Percentiles rank a stretch among this genome's conserved stretches.
phyloP scores from a whole-genome alignment of 345 rosid genomes.

The Euclidium syriacum region DNA sequence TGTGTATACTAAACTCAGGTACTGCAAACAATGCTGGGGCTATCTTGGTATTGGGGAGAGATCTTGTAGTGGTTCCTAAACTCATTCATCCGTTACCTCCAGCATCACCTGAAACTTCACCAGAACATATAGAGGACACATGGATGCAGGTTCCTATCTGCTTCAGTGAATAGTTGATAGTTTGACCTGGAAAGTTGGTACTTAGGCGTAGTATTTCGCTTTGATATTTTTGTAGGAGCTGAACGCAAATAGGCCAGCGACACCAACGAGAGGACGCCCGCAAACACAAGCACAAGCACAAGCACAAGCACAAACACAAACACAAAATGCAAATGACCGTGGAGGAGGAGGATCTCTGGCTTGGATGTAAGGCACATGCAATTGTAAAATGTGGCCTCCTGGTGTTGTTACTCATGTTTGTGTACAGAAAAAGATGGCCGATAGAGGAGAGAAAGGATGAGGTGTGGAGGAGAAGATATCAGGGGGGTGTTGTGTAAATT shows the following conservation, averaged over 20 bases:
- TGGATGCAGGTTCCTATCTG: conserved; percentile 81
- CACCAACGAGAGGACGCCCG: conserved; percentile 92
- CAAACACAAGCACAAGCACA: too few species aligned
- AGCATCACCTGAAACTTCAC: conserved; percentile 65
- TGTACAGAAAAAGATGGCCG: conserved; percentile 18
- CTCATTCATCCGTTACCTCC: conserved; percentile 92
- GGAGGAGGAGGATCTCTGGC: conserved; percentile 71
- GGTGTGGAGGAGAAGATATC: conserved; percentile 16
- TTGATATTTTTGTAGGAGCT: conserved; percentile 70
- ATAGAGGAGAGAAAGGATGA: conserved; percentile 1
- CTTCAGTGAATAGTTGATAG: neutral
- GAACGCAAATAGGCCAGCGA: conserved; percentile 85
- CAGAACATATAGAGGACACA: conserved; percentile 82
- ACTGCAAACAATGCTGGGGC: conserved; percentile 96
- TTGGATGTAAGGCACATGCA: conserved; percentile 47
- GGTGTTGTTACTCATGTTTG: conserved; percentile 16
- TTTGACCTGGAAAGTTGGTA: neutral
- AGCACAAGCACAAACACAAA: too few species aligned
- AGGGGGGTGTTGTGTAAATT: conserved; percentile 11
- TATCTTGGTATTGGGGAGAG: conserved; percentile 86
- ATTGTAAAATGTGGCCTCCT: conserved; percentile 22
- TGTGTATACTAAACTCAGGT: conserved; percentile 43
- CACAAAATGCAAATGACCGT: conserved; percentile 54
- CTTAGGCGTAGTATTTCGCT: neutral
- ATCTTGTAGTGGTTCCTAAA: conserved; percentile 90